Evolutionary conservation across 768 basidiomycete genomes (phyloP), one percentile per base, ranked within the genome.

Genomic region (Amanita pseudoporphyria): DNA sequence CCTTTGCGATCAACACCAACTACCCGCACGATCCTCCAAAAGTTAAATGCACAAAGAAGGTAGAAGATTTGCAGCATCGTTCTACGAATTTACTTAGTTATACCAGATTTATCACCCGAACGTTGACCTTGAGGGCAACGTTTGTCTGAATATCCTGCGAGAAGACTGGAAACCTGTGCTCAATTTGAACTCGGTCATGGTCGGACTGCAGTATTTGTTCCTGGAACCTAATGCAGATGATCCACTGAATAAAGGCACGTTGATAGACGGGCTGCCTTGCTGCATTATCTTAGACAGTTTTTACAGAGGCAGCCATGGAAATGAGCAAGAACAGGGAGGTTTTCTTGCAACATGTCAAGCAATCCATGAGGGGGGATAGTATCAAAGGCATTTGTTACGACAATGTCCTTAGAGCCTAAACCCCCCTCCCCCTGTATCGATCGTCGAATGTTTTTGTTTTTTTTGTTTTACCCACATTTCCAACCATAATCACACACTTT

Each of bases 101-200:
- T 18, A 31, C 45, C 55, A 98, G 95, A 97, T 98, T 62, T 99
- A 99, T 66, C 96, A 99, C 64, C 96, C 96, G 1, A 99, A 99
- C 61, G 85, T 99, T 46, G 96, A 99, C 66, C 77, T 96, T 32
- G 92, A 97, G 63, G 96, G 96, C 39, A 98, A 98, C 58, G 95
- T 99, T 40, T 99, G 96, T 72, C 67, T 99, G 58, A 98, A 98
- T 68, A 97, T 98, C 63, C 78, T 98, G 52, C 82, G 96, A 63
- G 96, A 99, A 72, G 96, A 99, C 69, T 99, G 96, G 96, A 99
- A 99, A 62, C 96, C 96, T 5, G 96, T 99, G 3, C 73, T 99
- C 38, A 98, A 97, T 67, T 74, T 99, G 46, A 97, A 93, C 64
- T 90, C 94, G 28, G 91, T 99, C 55, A 95, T 98, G 91, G 90